Conservation (phyloP, 2,329 filamentous ascomycete species). For the Colletotrichum acutatum region DNA sequence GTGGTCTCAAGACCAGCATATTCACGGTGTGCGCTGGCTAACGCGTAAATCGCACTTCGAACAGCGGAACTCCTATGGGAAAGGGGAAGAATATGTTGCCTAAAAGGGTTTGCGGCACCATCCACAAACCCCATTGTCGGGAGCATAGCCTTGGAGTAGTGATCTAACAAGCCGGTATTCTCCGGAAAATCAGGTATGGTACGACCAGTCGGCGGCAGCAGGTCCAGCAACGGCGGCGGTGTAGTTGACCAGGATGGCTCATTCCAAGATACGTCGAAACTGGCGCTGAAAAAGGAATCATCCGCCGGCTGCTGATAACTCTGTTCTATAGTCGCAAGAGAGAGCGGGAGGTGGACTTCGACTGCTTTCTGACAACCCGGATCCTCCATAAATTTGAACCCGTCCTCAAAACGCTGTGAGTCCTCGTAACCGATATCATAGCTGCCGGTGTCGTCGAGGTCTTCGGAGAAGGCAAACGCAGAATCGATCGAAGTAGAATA, state of each 20-base stretch:
- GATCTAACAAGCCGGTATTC: constrained; percentile 27
- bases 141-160: constrained; percentile 23
- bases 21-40: constrained; percentile 32
- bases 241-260: constrained; percentile 10
- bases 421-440: constrained; percentile 7
- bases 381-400: constrained; percentile 8
- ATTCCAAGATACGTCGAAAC: constrained; percentile 20
- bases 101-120: constrained; percentile 11
- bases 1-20: constrained; percentile 22
- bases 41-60: constrained; percentile 29
- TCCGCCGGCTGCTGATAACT: constrained; percentile 15
- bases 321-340: neutral
- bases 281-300: constrained; percentile 12
- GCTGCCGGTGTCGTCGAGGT: constrained; percentile 2
- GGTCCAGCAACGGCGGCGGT: constrained; percentile 13
- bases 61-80: constrained; percentile 29
- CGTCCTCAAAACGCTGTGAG: neutral
- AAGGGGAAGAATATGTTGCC: constrained; percentile 23
- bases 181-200: constrained; percentile 15
- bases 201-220: constrained; percentile 8
- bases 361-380: neutral
- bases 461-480: constrained; percentile 7
- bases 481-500: constrained; percentile 13
- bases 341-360: neutral
- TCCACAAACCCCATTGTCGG: constrained; percentile 25